Conservation (phyloP, 2,329 filamentous ascomycete genomes). For the Aspergillus aculeatinus region DNA sequence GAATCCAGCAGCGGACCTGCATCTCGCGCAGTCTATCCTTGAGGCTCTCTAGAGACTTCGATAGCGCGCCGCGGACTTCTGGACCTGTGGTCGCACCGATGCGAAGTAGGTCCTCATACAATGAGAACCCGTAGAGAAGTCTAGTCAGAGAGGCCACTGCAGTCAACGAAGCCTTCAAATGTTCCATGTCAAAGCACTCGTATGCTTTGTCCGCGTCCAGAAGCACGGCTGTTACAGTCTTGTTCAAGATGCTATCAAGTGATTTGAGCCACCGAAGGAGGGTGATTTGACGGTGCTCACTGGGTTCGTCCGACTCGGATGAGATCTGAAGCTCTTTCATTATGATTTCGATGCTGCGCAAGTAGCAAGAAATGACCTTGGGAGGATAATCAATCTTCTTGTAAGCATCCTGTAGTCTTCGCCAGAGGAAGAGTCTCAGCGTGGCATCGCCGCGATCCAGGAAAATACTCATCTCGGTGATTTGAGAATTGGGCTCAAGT, state of each 20-base stretch:
- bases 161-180: conserved; percentile 70
- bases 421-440: conserved; percentile 84
- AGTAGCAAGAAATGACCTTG: conserved; percentile 82
- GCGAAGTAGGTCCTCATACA: conserved; percentile 83
- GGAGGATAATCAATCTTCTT: conserved; percentile 78
- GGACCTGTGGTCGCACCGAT: conserved; percentile 69
- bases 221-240: conserved; percentile 66
- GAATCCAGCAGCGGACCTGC: conserved; percentile 81
- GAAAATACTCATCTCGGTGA: conserved; percentile 82
- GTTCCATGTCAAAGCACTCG: conserved; percentile 78
- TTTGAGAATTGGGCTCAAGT: conserved; percentile 49
- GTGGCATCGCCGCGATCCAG: conserved; percentile 78
- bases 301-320: conserved; percentile 55
- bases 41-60: conserved; percentile 48
- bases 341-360: conserved; percentile 83
- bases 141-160: conserved; percentile 70
- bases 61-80: conserved; percentile 51
- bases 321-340: conserved; percentile 65
- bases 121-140: conserved; percentile 73
- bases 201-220: conserved; percentile 67
- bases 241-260: conserved; percentile 72
- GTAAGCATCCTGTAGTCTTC: conserved; percentile 86
- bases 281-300: conserved; percentile 65
- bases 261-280: conserved; percentile 76
- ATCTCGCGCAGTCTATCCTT: conserved; percentile 77